Base-by-base conservation (phyloP, 2,329 filamentous ascomycete genomes). In the Acarospora socialis region DNA sequence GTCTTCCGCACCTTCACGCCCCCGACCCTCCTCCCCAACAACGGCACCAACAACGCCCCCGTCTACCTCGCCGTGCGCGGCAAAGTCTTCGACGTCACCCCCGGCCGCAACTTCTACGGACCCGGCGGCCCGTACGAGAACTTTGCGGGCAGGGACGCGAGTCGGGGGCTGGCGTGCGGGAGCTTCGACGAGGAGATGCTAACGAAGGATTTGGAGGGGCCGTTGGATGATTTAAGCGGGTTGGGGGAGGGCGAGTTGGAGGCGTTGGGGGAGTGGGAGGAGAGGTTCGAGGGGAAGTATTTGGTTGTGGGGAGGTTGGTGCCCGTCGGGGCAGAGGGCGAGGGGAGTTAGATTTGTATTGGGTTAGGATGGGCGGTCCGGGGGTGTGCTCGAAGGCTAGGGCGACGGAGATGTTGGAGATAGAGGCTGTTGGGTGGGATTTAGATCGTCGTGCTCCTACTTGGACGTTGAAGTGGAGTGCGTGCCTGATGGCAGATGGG, bases 141-240 rank as follows among this genome's bases (percentile, higher is more conserved):
- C 61, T 98, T 98, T 52, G 90, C 90, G 0, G 90, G 90, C 1
- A 67, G 86, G 22, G 90, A 98, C 57, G 90, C 90, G 13, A 83
- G 73, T 42, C 70, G 87, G 32, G 90, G 90, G 1, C 61, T 98
- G 38, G 87, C 90, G 1, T 81, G 73, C 55, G 82, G 86, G 37
- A 92, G 82, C 60, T 95, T 98, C 55, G 90, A 94, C 52, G 73
- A 81, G 63, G 80, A 86, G 5, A 92, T 95, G 84, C 61, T 95
- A 59, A 95, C 90, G 12, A 74, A 87, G 63, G 80, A 94, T 54
- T 60, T 95, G 34, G 73, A 90, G 35, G 87, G 73, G 0, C 82
- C 83, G 26, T 61, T 94, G 40, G 84, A 93, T 52, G 72, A 66
- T 32, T 63, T 93, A 25, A 66, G 72, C 31, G 81, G 77, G 35